Conservation (phyloP, 306 rosid genomes). For the Pyrus pyrifolia region DNA sequence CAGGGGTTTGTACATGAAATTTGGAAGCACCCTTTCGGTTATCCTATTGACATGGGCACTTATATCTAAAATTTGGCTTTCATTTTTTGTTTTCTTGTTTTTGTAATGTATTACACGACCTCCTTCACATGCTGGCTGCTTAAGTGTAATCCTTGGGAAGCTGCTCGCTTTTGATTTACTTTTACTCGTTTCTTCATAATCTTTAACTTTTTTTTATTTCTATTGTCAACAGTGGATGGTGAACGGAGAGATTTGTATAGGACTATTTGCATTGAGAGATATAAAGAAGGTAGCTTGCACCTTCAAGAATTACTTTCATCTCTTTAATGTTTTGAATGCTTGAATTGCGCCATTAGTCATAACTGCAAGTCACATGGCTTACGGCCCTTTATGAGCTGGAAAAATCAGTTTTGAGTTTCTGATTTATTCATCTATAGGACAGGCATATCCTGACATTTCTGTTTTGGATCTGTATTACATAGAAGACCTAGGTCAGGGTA, state of each 20-base stretch:
- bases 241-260: slow-evolving; percentile 98
- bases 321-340: slow-evolving; percentile 1
- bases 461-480: neutral
- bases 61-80: neutral
- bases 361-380: neutral
- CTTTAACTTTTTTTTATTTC: neutral
- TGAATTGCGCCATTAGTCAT: neutral
- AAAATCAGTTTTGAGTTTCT: neutral
- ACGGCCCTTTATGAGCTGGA: neutral
- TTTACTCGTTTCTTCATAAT: neutral
- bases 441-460: neutral
- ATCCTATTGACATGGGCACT: neutral
- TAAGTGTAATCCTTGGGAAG: slow-evolving; percentile 7
- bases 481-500: neutral
- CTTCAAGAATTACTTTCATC: slow-evolving; percentile 11
- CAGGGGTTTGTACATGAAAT: neutral
- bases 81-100: neutral
- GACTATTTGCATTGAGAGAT: slow-evolving; percentile 82
- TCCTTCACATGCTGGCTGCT: slow-evolving; percentile 1
- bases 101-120: neutral
- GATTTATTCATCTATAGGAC: neutral
- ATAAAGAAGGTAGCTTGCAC: slow-evolving; percentile 70
- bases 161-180: neutral
- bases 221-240: slow-evolving; percentile 84
- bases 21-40: neutral